phyloP scores from a whole-genome alignment of 768 basidiomycete genomes.

The Pilatotrama ljubarskyi region DNA sequence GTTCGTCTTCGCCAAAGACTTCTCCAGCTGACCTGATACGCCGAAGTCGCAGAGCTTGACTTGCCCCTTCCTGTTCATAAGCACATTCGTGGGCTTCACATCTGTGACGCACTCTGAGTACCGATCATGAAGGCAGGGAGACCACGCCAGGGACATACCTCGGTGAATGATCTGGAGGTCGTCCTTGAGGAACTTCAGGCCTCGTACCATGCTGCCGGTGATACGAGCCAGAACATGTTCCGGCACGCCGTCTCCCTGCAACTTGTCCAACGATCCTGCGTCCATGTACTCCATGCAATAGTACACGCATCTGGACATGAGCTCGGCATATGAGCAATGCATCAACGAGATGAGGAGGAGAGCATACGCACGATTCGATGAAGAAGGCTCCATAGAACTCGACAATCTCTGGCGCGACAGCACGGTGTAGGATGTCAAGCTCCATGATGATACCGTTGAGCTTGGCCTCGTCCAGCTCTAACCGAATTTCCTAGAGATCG shows the following conservation, averaged over 20 bases:
- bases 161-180: conserved; percentile 85
- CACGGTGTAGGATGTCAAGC: conserved; percentile 95
- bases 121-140: not conserved
- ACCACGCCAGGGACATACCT: conserved; percentile 39
- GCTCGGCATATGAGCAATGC: not conserved
- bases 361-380: conserved; percentile 75
- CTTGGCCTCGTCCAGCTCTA: conserved; percentile 92
- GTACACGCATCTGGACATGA: conserved; percentile 64
- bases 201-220: conserved; percentile 78
- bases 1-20: conserved; percentile 94
- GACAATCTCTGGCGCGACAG: conserved; percentile 87
- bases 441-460: conserved; percentile 98
- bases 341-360: not conserved
- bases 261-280: conserved; percentile 90
- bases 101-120: conserved; percentile 42
- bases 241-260: conserved; percentile 51
- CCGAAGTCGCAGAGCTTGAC: conserved; percentile 98
- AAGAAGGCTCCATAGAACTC: conserved; percentile 99
- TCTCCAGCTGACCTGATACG: conserved; percentile 97
- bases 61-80: conserved; percentile 84
- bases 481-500: conserved; percentile 98
- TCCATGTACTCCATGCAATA: conserved; percentile 99
- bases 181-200: conserved; percentile 94
- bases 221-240: conserved; percentile 86
- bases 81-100: conserved; percentile 93